A percentile compares a stretch with the other conserved stretches of the same genome.
These are phyloP conservation scores for Sclerotinia spermophila DNA, from an alignment of 2,329 filamentous ascomycete genomes.

Conservation along the genomic window DNA sequence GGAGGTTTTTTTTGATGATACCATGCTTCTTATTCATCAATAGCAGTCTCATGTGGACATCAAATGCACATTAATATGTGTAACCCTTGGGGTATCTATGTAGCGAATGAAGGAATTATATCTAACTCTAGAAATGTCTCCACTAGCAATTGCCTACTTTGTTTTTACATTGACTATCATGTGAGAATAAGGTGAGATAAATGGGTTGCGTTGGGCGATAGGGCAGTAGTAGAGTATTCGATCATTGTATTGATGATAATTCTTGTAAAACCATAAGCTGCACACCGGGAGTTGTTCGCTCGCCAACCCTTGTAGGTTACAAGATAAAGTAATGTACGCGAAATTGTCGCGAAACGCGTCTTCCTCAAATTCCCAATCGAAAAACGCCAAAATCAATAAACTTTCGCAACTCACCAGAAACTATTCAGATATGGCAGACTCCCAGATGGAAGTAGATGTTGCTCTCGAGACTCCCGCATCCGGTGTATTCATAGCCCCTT, in stretches of 20 bases:
- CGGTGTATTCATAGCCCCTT: slow-evolving; percentile 62
- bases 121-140: neutral
- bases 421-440: slow-evolving; percentile 37
- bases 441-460: slow-evolving; percentile 34
- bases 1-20: slow-evolving; percentile 13
- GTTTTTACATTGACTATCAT: neutral
- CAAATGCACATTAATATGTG: neutral
- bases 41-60: neutral
- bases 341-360: slow-evolving; percentile 17
- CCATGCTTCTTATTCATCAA: slow-evolving; percentile 14
- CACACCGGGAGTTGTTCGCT: neutral
- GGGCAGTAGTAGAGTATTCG: neutral
- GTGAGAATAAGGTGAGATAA: neutral
- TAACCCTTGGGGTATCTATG: neutral
- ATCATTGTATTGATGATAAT: neutral
- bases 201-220: neutral
- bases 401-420: neutral
- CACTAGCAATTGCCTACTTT: neutral
- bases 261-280: neutral
- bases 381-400: neutral
- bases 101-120: slow-evolving; percentile 3
- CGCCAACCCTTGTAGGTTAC: slow-evolving; percentile 3
- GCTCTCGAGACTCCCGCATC: slow-evolving; percentile 38
- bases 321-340: slow-evolving; percentile 12
- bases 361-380: neutral